A percentile compares a stretch with the other conserved stretches of the same genome.
Evolutionary conservation across 306 rosid genomes (phyloP).

Genomic region (Cicer cuneatum): DNA sequence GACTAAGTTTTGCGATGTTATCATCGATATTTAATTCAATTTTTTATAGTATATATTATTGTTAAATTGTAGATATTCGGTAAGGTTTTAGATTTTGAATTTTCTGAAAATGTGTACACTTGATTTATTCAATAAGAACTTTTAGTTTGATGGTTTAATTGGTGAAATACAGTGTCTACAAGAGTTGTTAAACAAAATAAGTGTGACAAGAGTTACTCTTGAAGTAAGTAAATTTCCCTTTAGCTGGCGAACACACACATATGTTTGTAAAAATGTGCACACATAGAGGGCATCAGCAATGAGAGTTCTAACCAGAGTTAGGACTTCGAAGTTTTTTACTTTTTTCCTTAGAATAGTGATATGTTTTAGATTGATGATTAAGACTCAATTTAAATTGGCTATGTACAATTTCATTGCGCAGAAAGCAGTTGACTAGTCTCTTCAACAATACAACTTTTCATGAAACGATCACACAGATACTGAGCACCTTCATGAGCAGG

Average conservation of each 20-base stretch:
- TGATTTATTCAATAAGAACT: neutral
- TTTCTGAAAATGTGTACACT: neutral
- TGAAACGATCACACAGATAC: slow-evolving; percentile 67
- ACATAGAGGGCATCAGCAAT: neutral
- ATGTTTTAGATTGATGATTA: slow-evolving; percentile 37
- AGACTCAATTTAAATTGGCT: slow-evolving; percentile 41
- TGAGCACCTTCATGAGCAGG: slow-evolving; percentile 69
- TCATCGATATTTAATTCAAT: neutral
- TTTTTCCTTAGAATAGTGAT: slow-evolving; percentile 25
- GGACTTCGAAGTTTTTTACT: slow-evolving; percentile 11
- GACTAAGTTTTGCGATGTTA: slow-evolving; percentile 17
- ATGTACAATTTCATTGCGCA: slow-evolving; percentile 54
- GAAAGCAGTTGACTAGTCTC: slow-evolving; percentile 72
- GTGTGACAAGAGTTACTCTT: neutral
- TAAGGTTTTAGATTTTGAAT: neutral
- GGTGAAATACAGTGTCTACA: neutral
- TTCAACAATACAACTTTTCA: slow-evolving; percentile 66
- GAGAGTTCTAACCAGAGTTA: slow-evolving; percentile 17
- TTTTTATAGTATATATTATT: neutral
- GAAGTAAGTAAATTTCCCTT: neutral
- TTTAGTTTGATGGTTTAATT: neutral
- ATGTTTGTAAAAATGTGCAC: neutral
- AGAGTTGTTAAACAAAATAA: neutral
- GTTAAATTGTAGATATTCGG: neutral
- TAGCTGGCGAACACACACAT: neutral